Evolutionary conservation across 345 rosid genomes (phyloP), one percentile per base, ranked within the genome.

Genomic region (Trapa incisa): DNA sequence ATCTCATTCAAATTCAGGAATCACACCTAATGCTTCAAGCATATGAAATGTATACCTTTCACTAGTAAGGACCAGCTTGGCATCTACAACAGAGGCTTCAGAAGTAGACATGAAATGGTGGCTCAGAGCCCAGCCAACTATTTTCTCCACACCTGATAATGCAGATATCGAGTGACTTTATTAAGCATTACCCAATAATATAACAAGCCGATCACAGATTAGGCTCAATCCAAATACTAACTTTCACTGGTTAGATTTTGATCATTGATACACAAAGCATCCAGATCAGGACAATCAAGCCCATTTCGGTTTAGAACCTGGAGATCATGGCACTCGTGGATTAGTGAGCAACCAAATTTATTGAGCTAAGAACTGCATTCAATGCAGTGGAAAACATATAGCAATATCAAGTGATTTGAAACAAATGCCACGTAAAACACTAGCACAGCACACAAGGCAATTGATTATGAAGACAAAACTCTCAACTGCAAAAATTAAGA

Each of bases 101-200:
- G 84, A 71, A 67, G 83, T 74, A 73, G 84, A 81, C 97, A 87
- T 89, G 61, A 87, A 85, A 71, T 87, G 93, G 76, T 87, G 84
- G 71, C 96, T 81, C 37, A 86, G 64, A 58, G 96, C 94, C 97
- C 96, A 95, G 64, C 99, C 99, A 22, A 87, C 91, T 68, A 87
- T 78, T 82, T 91, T 95, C 77, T 95, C 99, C 72, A 82, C 99
- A 75, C 89, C 99, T 95, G 65, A 43, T 48, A 53, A 29, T 56
- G 50, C 17, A 73, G 37, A 54, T 12, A 56, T 8, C 3, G 38
- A 32, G 33, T 2, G 37, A 35, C 35, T 10, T 37, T 38, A 58
- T 0, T 5, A 32, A 29, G 12, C 9, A 58, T 58, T 58, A 13
- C 32, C 29, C 43, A 54, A 38, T 53, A 52, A 16, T 22, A 35